Base-by-base conservation (phyloP, 2,329 filamentous ascomycete genomes). In the Shiraia bambusicola region DNA sequence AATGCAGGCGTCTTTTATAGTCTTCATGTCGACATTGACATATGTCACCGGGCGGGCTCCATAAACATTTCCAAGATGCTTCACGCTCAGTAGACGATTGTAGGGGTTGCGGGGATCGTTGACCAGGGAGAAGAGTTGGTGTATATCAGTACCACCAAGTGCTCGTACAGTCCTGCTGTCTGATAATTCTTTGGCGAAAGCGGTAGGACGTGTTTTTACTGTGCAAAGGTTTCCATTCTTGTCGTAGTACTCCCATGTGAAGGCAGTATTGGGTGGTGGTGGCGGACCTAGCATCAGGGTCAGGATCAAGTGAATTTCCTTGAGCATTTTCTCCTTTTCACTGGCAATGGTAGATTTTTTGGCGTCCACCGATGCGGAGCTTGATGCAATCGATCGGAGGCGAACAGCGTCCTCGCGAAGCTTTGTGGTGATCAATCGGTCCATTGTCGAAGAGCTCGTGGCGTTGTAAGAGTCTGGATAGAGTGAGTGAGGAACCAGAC, bases 391-490 rank as follows among this genome's bases (percentile, higher is more conserved):
- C 1, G 71, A 67, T n/a, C 88, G 81, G 9, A 95, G 76, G 17
- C 76, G 72, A n/a, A 95, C 70, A 1, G 86, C 88, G 56, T 88
- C 84, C 68, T 95, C 88, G n/a, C 90, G 84, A 25, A 95, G 78
- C 72, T 94, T 94, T 13, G 84, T 90, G 9, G 88, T 90, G 48
- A 95, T 76, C 22, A 94, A 74, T 39, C 72, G 76, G 63, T 91
- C 87, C 72, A 95, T 82, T 13, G 80, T 75, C 1, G 75, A 69
- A 17, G 85, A 88, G 56, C 83, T 83, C 73, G 79, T 79, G 3
- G 89, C 87, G 64, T 88, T 92, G 76, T 80, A 92, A 39, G 79
- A 83, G 65, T 95, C 90, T 0, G 89, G 89, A 63, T 93, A 95
- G 2, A 95, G 70, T 0, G 76, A 72, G 64, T 94, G 87, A 3